These are phyloP conservation scores for Xylaria sp. DNA, from an alignment of 2,329 filamentous ascomycete genomes.

Conservation along the genomic window DNA sequence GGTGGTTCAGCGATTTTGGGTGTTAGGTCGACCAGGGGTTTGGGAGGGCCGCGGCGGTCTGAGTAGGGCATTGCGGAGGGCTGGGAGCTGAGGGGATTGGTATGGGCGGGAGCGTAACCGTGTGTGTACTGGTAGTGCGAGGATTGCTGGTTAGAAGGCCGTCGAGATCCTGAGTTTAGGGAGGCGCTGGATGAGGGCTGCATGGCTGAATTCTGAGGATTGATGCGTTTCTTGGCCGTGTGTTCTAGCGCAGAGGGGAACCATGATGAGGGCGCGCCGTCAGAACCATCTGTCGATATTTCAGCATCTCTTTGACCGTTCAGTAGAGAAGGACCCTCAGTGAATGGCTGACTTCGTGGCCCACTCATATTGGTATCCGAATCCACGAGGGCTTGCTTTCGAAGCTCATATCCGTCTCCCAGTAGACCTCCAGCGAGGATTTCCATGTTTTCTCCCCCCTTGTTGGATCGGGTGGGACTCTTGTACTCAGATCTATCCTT, in stretches of 20 bases:
- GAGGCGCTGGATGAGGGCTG: conserved; percentile 24
- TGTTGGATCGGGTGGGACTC: conserved; percentile 29
- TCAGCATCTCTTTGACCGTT: conserved; percentile 37
- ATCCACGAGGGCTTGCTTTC: conserved; percentile 36
- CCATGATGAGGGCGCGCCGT: conserved; percentile 33
- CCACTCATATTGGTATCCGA: conserved; percentile 23
- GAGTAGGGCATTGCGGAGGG: conserved; percentile 18
- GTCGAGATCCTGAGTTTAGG: not conserved
- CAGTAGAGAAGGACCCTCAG: conserved; percentile 52
- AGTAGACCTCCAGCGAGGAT: conserved; percentile 51
- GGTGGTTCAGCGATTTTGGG: conserved; percentile 28
- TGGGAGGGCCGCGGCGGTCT: conserved; percentile 26
- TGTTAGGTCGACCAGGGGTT: conserved; percentile 29
- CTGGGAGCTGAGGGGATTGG: conserved; percentile 22
- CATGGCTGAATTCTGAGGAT: conserved; percentile 4
- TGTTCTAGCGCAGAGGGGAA: conserved; percentile 37
- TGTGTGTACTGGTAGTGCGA: conserved; percentile 5
- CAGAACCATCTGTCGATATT: conserved; percentile 23
- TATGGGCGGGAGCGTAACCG: conserved; percentile 10
- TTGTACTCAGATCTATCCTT: conserved; percentile 20
- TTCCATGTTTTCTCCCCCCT: conserved; percentile 30
- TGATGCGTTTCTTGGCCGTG: conserved; percentile 26
- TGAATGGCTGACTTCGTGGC: conserved; percentile 41
- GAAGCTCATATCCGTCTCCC: conserved; percentile 44
- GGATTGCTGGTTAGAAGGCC: conserved; percentile 12